Evolutionary conservation across 73 alveolate species (phyloP), one percentile per base, ranked within the genome.

Genomic region (Uronychia binucleata): DNA sequence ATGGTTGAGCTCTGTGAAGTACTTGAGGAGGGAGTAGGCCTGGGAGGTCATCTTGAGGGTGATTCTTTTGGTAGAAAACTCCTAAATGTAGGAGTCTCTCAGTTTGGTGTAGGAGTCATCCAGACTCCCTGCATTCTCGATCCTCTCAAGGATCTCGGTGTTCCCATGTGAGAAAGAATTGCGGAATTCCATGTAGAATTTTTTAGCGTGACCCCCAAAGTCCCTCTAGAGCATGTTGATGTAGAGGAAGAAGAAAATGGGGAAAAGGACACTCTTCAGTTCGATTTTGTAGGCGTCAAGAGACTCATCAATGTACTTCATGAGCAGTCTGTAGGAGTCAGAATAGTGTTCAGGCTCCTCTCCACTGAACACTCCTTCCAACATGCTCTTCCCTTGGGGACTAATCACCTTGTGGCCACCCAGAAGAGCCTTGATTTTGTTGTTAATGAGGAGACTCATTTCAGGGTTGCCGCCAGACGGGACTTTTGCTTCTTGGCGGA

Each of bases 281-380:
- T 90, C 95, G 31, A 82, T 85, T 80, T 90, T 84, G 74, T 79
- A 90, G 34, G 60, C 34, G 59, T 90, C 95, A 25, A 85, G 86
- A 30, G 88, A 79, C 34, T 79, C 58, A 26, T 79, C 92, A 79
- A 86, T 79, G 34, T 86, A 86, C 60, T 86, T 86, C 32, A 76
- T 79, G 26, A 86, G 84, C 14, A 79, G 87, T 86, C 57, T 59
- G 92, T 60, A 86, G 1, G 88, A 79, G 26, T 86, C 88, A 1
- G 31, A 28, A 34, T 79, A 86, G 35, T 86, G 92, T 33, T 78
- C 87, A 34, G 87, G 85, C 0, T 31, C 35, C 27, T 86, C 87
- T 28, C 92, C 92, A 78, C 59, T 86, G 81, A 30, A 85, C 28
- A 85, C 82, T 0, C 81, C 91, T 77, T 85, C 81, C 85, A 85